A percentile compares a stretch with the other conserved stretches of the same genome.
These are phyloP conservation scores for Phoma sp. DNA, from an alignment of 2,329 filamentous ascomycete species.

Conservation along the genomic window DNA sequence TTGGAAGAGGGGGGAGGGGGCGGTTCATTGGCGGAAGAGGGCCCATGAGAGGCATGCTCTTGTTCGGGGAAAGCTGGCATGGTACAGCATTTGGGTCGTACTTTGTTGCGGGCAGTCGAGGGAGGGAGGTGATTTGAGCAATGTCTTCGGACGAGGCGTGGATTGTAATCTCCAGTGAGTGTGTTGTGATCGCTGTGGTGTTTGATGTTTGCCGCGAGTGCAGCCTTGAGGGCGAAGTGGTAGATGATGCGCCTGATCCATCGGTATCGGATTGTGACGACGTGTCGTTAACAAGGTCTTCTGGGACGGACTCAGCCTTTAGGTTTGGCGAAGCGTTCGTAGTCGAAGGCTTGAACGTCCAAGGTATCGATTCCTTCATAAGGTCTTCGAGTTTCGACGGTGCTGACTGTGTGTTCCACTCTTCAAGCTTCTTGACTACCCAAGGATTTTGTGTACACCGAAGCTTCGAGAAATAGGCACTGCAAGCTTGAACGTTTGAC, in stretches of 20 bases:
- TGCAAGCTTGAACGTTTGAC: slow-evolving; percentile 45
- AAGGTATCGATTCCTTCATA: slow-evolving; percentile 42
- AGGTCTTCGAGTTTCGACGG: slow-evolving; percentile 35
- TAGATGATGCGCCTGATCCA: slow-evolving; percentile 20
- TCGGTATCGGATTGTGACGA: slow-evolving; percentile 31
- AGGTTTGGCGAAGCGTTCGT: slow-evolving; percentile 27
- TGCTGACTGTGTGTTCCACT: slow-evolving; percentile 36
- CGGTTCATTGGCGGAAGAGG: slow-evolving; percentile 31
- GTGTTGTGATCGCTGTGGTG: slow-evolving; percentile 22
- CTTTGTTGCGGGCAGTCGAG: slow-evolving; percentile 10
- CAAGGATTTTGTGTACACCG: slow-evolving; percentile 48
- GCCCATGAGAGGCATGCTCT: slow-evolving; percentile 17
- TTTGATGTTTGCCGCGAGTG: slow-evolving; percentile 36
- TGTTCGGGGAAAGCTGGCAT: slow-evolving; percentile 13
- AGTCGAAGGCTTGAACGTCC: slow-evolving; percentile 40
- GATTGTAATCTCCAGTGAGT: slow-evolving; percentile 40
- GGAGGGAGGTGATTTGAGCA: slow-evolving; percentile 22
- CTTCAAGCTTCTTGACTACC: slow-evolving; percentile 43
- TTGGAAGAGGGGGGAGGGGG: slow-evolving; percentile 36
- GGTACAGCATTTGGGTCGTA: background rate
- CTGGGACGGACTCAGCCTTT: slow-evolving; percentile 29
- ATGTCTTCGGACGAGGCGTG: slow-evolving; percentile 38
- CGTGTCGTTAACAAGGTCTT: slow-evolving; percentile 29
- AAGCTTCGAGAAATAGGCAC: slow-evolving; percentile 49
- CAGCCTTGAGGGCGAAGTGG: slow-evolving; percentile 3